Evolutionary conservation across 169 alveolate genomes (phyloP).

Genomic region (Plasmodium adleri): DNA sequence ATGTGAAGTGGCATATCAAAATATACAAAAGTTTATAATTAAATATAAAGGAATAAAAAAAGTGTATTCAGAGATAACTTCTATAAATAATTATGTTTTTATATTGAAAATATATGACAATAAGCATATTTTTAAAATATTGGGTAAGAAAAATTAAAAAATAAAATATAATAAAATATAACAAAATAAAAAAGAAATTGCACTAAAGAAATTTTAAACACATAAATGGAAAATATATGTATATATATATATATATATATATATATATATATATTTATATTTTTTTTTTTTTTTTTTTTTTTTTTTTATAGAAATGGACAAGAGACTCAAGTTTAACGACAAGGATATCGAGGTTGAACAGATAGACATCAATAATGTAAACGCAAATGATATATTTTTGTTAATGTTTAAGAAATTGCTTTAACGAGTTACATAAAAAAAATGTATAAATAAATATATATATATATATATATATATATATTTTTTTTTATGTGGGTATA

Average conservation of each 20-base stretch:
- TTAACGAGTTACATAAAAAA: not conserved
- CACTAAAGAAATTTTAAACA: too few relatives aligned
- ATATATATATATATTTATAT: not conserved
- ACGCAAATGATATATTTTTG: slow-evolving; percentile 71
- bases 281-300: not conserved
- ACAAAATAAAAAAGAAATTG: too few relatives aligned
- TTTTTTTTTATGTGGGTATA: too few relatives aligned
- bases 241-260: not conserved
- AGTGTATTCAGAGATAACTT: slow-evolving; percentile 24
- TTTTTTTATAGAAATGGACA: slow-evolving; percentile 34
- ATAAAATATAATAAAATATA: not conserved
- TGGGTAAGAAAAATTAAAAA: slow-evolving; percentile 12
- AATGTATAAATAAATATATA: not conserved
- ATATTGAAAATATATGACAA: slow-evolving; percentile 30
- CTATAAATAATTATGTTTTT: slow-evolving; percentile 12
- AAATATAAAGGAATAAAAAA: slow-evolving; percentile 15
- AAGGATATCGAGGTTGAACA: slow-evolving; percentile 43
- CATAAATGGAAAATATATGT: too few relatives aligned
- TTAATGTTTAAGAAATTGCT: slow-evolving; percentile 49
- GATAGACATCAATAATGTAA: slow-evolving; percentile 51
- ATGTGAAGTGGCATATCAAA: slow-evolving; percentile 12
- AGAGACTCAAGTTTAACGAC: slow-evolving; percentile 25
- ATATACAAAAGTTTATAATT: slow-evolving; percentile 22
- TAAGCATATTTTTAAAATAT: slow-evolving; percentile 26
- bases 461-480: not conserved